Percentiles rank a stretch among this genome's conserved stretches.
Evolutionary conservation across 2,329 filamentous ascomycete species (phyloP).

Genomic region (Plectosphaerella plurivora): DNA sequence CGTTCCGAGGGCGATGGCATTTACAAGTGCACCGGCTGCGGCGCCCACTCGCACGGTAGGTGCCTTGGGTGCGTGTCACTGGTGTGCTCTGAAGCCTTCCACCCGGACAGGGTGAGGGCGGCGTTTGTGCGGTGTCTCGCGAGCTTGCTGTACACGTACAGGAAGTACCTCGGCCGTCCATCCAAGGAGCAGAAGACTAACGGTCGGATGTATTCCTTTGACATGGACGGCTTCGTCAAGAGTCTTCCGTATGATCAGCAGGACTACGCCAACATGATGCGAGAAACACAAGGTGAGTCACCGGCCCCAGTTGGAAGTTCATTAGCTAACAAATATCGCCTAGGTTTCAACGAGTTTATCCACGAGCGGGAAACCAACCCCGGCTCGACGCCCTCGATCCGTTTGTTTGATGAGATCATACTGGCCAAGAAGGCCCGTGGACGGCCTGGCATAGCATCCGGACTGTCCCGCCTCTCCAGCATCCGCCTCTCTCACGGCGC

Average conservation of each 20-base stretch:
- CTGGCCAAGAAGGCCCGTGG: slow-evolving; percentile 70
- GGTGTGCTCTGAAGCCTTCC: slow-evolving; percentile 60
- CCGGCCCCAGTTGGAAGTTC: neutral
- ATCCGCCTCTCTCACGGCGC: slow-evolving; percentile 53
- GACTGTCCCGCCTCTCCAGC: slow-evolving; percentile 57
- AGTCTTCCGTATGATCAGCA: slow-evolving; percentile 63
- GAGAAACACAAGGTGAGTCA: slow-evolving; percentile 59
- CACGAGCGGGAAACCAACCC: slow-evolving; percentile 70
- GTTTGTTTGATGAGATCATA: slow-evolving; percentile 80
- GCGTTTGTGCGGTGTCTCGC: slow-evolving; percentile 62
- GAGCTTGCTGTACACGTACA: slow-evolving; percentile 63
- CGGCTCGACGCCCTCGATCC: slow-evolving; percentile 59
- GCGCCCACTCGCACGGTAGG: slow-evolving; percentile 50
- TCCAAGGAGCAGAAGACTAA: slow-evolving; percentile 56
- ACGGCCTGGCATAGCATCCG: slow-evolving; percentile 60
- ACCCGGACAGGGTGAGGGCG: slow-evolving; percentile 56
- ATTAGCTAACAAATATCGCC: slow-evolving; percentile 14
- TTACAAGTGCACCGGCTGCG: slow-evolving; percentile 68
- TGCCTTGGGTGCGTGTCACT: slow-evolving; percentile 59
- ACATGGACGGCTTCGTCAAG: slow-evolving; percentile 61
- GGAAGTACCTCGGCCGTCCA: slow-evolving; percentile 57
- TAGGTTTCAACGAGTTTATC: slow-evolving; percentile 74
- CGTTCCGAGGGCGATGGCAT: slow-evolving; percentile 67
- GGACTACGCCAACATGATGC: slow-evolving; percentile 59
- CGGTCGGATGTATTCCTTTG: slow-evolving; percentile 58